Evolutionary conservation across 2,329 filamentous ascomycete genomes (phyloP).

Genomic region (Harringtonia lauricola): DNA sequence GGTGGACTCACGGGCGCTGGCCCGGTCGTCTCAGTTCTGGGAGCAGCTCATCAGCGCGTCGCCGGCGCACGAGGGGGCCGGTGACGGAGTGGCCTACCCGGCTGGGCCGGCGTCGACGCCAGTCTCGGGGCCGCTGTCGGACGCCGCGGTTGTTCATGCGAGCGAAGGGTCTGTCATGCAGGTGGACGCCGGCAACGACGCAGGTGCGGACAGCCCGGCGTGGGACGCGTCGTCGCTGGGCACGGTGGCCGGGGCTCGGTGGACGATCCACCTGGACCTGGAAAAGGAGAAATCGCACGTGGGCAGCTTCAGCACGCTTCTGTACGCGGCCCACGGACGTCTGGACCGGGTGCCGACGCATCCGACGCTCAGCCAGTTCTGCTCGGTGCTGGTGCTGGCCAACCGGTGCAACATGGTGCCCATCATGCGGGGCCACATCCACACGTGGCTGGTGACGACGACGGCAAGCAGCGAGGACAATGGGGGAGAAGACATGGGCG

Average conservation of each 20-base stretch:
- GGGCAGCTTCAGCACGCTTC: neutral
- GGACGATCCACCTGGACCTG: neutral
- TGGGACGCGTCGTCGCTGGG: too few relatives aligned
- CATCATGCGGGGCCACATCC: conserved; percentile 4
- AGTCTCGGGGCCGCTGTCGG: too few relatives aligned
- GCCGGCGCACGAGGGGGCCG: neutral
- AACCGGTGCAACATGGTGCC: conserved; percentile 4
- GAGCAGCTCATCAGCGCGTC: neutral
- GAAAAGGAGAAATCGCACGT: neutral
- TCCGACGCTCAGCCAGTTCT: conserved; percentile 1
- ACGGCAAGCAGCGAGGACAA: neutral
- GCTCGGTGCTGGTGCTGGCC: conserved; percentile 3
- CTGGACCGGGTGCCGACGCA: conserved; percentile 4
- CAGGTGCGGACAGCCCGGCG: too few relatives aligned
- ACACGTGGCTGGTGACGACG: conserved; percentile 2
- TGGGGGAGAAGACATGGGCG: neutral
- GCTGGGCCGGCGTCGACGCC: too few relatives aligned
- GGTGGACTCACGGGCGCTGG: conserved; percentile 6
- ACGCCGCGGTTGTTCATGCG: too few relatives aligned
- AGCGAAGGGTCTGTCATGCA: too few relatives aligned
- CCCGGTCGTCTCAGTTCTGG: conserved; percentile 5
- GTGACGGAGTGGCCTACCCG: too few relatives aligned
- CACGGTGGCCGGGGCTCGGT: too few relatives aligned
- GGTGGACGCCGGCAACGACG: too few relatives aligned
- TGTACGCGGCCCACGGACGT: conserved; percentile 4